Conservation (phyloP, 192 early-diverging fungal genomes). For the Linnemannia zychae region DNA sequence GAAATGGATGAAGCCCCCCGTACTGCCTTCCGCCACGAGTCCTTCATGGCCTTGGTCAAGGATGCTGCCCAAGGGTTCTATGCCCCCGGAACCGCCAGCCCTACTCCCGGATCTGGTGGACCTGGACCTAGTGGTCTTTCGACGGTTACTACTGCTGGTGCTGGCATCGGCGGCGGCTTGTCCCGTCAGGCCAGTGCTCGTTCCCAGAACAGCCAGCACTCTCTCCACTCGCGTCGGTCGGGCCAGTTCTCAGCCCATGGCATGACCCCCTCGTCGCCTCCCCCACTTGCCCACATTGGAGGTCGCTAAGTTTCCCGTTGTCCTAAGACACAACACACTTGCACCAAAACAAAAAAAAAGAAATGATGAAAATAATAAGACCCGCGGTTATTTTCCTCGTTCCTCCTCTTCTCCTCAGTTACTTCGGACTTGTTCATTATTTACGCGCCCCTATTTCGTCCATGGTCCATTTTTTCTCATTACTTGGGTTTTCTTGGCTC, state of each 20-base stretch:
- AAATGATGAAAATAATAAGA: slow-evolving; percentile 7
- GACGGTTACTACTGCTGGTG: slow-evolving; percentile 32
- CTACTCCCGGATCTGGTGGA: slow-evolving; percentile 3
- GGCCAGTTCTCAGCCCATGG: slow-evolving; percentile 21
- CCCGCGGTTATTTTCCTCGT: background rate
- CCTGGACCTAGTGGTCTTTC: slow-evolving; percentile 7
- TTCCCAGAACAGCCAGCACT: slow-evolving; percentile 39
- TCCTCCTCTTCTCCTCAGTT: background rate
- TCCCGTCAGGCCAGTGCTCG: slow-evolving; percentile 36
- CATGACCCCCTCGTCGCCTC: slow-evolving; percentile 22
- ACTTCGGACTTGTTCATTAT: too few species aligned
- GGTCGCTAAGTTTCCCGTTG: slow-evolving; percentile 17
- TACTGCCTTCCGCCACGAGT: slow-evolving; percentile 53
- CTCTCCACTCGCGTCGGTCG: slow-evolving; percentile 34
- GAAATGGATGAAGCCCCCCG: slow-evolving; percentile 53
- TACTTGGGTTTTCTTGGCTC: too few species aligned
- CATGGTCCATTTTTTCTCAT: too few species aligned
- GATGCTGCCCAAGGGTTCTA: slow-evolving; percentile 54
- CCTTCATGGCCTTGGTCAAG: slow-evolving; percentile 55
- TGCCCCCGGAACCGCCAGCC: slow-evolving; percentile 37
- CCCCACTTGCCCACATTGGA: slow-evolving; percentile 47
- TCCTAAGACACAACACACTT: background rate
- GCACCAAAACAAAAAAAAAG: slow-evolving; percentile 2
- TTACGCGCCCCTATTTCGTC: too few species aligned
- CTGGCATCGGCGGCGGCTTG: slow-evolving; percentile 32